Evolutionary conservation across 352 stramenopile species (phyloP).

Genomic region (Phytopythium chamaehyphon): DNA sequence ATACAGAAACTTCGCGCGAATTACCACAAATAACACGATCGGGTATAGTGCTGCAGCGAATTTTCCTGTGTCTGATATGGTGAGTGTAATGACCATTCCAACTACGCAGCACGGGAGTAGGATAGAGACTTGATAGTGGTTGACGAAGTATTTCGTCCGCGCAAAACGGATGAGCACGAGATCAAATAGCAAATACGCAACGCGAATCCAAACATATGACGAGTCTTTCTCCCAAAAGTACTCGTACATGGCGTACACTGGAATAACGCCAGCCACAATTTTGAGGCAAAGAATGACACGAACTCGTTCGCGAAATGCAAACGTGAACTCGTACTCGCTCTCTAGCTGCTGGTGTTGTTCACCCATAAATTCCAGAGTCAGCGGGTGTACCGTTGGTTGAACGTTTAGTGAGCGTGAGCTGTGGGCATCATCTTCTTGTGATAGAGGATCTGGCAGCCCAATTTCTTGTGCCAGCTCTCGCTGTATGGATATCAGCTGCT

Average conservation of each 20-base stretch:
- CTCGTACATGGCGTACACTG: conserved; percentile 70
- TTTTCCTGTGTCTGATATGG: conserved; percentile 80
- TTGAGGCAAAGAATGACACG: conserved; percentile 72
- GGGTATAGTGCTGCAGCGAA: conserved; percentile 80
- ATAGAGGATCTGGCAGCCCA: conserved; percentile 54
- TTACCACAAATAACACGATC: conserved; percentile 75
- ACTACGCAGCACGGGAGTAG: conserved; percentile 62
- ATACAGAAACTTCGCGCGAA: conserved; percentile 84
- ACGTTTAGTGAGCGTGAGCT: conserved; percentile 56
- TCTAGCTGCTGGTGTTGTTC: conserved; percentile 78
- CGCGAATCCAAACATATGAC: conserved; percentile 61
- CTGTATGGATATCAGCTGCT: conserved; percentile 65
- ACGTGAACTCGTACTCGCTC: conserved; percentile 68
- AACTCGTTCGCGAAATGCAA: conserved; percentile 59
- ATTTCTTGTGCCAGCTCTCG: conserved; percentile 72
- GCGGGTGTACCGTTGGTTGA: conserved; percentile 63
- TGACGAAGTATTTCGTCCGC: conserved; percentile 61
- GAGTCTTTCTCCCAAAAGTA: conserved; percentile 54
- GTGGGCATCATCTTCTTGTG: conserved; percentile 64
- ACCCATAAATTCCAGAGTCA: conserved; percentile 84
- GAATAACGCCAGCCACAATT: conserved; percentile 65
- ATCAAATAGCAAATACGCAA: conserved; percentile 66
- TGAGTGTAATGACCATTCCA: conserved; percentile 75
- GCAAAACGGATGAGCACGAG: conserved; percentile 68
- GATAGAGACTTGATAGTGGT: conserved; percentile 74